Conservation (phyloP, 345 rosid species). For the Raphanus sativus region DNA sequence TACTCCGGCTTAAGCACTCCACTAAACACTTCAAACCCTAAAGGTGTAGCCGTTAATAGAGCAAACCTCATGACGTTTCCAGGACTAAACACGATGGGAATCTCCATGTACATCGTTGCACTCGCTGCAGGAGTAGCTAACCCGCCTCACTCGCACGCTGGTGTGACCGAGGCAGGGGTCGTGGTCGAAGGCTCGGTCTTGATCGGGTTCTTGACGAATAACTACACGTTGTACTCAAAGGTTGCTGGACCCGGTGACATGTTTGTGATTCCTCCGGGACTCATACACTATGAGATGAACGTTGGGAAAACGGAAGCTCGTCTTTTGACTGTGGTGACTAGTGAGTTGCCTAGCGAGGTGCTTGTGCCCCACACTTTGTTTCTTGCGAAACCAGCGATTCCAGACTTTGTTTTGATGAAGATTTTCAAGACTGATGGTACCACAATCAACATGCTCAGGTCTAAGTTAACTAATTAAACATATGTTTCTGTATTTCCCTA, state of each 20-base stretch:
- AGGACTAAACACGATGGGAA: conserved; percentile 58
- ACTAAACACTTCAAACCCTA: conserved; percentile 51
- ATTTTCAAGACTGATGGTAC: conserved; percentile 47
- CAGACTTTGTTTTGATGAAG: conserved; percentile 50
- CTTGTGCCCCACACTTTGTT: conserved; percentile 42
- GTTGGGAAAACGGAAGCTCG: conserved; percentile 58
- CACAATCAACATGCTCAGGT: conserved; percentile 47
- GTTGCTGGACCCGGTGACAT: conserved; percentile 51
- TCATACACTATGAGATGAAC: conserved; percentile 64
- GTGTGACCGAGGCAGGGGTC: conserved; percentile 52
- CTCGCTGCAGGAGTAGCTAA: conserved; percentile 53
- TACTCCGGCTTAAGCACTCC: conserved; percentile 53
- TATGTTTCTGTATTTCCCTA: background rate
- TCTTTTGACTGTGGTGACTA: conserved; percentile 58
- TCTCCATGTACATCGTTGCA: conserved; percentile 67
- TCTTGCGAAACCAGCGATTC: conserved; percentile 52
- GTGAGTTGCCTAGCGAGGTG: conserved; percentile 58
- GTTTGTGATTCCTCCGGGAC: conserved; percentile 63
- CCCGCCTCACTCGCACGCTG: conserved; percentile 70
- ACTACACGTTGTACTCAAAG: conserved; percentile 50
- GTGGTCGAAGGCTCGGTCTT: conserved; percentile 59
- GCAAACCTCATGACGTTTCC: conserved; percentile 55
- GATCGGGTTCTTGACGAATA: conserved; percentile 53
- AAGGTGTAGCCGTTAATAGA: conserved; percentile 37
- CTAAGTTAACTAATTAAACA: conserved; percentile 46